Evolutionary conservation across 352 stramenopile genomes (phyloP), one percentile per base, ranked within the genome.

Genomic region (Phytophthora pseudosyringae): DNA sequence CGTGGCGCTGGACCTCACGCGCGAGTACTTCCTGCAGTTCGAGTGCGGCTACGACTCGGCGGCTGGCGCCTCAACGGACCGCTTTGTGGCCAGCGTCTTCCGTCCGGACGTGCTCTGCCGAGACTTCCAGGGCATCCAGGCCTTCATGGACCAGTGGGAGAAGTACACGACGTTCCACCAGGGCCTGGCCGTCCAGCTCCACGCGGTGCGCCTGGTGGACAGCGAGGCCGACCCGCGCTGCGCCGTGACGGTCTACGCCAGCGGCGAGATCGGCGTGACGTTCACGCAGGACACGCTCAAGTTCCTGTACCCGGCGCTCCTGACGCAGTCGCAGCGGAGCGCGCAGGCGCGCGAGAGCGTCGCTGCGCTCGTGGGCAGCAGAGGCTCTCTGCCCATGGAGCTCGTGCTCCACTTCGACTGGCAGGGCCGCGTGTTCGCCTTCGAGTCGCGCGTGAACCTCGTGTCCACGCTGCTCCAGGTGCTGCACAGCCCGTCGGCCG

Each of bases 391-490:
- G 18, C 48, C 67, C 59, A 38, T 53, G 63, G 48, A 81, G 76
- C 26, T 93, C 61, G 76, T 93, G 16, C 70, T 93, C 38, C 74
- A 88, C 3, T 93, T 93, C 66, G 90, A 93, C 69, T 59, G 80
- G 47, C 66, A 91, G 18, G 84, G 84, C 10, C 84, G 80, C 40
- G 79, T 93, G 15, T 95, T 93, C 47, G 83, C 86, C 36, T 80
- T 93, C 53, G 91, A 95, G 69, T 80, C 80, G 50, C 72, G 75
- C 33, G 69, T 83, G 32, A 70, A 86, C 50, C 58, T 87, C 50
- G 69, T 73, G 13, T 75, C 80, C 10, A 74, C 70, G 25, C 56
- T 88, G 25, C 56, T 87, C 9, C 43, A 69, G 9, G 35, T 82
- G 43, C 57, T 86, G 31, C 58, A 69, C 35, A 67, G 75, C 32